Conservation (phyloP, 768 basidiomycete genomes). For the Chalciporus sphaerocephalus region DNA sequence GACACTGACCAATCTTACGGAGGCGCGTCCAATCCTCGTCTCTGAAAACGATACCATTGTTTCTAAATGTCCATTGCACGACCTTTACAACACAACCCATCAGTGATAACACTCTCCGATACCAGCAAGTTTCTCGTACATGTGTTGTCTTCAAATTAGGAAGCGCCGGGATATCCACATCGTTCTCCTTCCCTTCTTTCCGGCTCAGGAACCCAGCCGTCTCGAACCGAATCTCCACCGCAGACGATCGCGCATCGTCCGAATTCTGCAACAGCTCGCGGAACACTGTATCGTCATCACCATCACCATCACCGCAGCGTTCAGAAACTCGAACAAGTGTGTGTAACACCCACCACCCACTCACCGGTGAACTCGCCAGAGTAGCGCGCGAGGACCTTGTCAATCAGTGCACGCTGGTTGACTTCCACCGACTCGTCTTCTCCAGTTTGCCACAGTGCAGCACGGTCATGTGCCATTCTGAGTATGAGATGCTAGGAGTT, state of each 20-base stretch:
- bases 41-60: conserved; percentile 80
- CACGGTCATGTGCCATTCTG: conserved; percentile 31
- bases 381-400: conserved; percentile 94
- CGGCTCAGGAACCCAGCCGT: conserved; percentile 47
- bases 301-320: neutral
- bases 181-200: conserved; percentile 6
- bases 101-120: neutral
- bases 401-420: conserved; percentile 93
- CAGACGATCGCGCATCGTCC: conserved; percentile 78
- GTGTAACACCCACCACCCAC: conserved; percentile 2
- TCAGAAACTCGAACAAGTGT: too few species aligned
- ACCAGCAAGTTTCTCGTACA: conserved; percentile 35
- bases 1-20: conserved; percentile 76
- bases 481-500: too few species aligned
- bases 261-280: conserved; percentile 94
- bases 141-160: conserved; percentile 63
- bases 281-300: too few species aligned
- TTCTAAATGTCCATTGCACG: conserved; percentile 79
- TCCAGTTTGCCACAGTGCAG: conserved; percentile 45
- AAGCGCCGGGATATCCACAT: conserved; percentile 26
- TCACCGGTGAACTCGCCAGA: conserved; percentile 86
- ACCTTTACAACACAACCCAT: conserved; percentile 41
- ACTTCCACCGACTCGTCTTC: conserved; percentile 84
- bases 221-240: conserved; percentile 78
- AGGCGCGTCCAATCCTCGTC: conserved; percentile 85